These are phyloP conservation scores for Dactylonectria macrodidyma DNA, from an alignment of 2,329 filamentous ascomycete species.

Conservation along the genomic window DNA sequence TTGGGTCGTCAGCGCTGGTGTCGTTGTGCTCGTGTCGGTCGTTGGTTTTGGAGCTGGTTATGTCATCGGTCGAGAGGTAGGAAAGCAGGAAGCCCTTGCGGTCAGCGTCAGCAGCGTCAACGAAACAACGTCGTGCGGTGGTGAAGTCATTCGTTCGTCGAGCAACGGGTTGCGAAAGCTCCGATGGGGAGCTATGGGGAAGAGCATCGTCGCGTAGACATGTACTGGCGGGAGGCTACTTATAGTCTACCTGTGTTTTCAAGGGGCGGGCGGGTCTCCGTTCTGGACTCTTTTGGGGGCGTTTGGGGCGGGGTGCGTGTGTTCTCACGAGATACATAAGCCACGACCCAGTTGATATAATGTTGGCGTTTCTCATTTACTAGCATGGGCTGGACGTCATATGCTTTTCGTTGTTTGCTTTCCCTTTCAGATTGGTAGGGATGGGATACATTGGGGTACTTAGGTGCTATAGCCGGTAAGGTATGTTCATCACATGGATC, in stretches of 20 bases:
- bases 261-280: slow-evolving; percentile 15
- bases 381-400: slow-evolving; percentile 25
- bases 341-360: slow-evolving; percentile 30
- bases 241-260: background rate
- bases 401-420: slow-evolving; percentile 29
- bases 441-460: slow-evolving; percentile 34
- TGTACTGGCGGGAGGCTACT: slow-evolving; percentile 24
- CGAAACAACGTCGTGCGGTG: slow-evolving; percentile 64
- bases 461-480: slow-evolving; percentile 6
- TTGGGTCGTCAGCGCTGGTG: slow-evolving; percentile 77
- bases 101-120: slow-evolving; percentile 58
- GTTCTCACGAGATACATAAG: slow-evolving; percentile 39
- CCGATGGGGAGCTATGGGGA: slow-evolving; percentile 68
- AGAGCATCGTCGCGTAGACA: slow-evolving; percentile 63
- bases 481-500: slow-evolving; percentile 21
- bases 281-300: slow-evolving; percentile 15
- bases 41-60: slow-evolving; percentile 80
- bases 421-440: slow-evolving; percentile 29
- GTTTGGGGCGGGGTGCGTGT: slow-evolving; percentile 30
- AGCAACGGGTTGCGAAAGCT: slow-evolving; percentile 67
- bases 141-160: slow-evolving; percentile 67
- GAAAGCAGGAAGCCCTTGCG: slow-evolving; percentile 70
- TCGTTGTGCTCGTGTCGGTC: slow-evolving; percentile 77
- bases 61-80: slow-evolving; percentile 77
- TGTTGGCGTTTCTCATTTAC: slow-evolving; percentile 37